phyloP scores from a whole-genome alignment of 2,329 filamentous ascomycete genomes.

The Nigrospora sphaerica region DNA sequence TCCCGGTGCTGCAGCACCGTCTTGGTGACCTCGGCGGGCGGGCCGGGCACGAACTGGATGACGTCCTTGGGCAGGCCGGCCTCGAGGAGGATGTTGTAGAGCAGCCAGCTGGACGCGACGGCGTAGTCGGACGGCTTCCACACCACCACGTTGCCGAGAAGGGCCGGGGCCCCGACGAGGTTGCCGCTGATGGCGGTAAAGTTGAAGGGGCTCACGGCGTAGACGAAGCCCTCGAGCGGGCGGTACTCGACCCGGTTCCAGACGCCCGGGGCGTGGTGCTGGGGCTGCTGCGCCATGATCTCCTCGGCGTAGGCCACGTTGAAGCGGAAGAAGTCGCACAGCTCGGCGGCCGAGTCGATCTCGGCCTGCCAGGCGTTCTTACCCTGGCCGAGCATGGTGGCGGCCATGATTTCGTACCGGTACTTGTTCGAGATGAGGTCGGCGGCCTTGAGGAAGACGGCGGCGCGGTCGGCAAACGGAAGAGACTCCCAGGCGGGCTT shows the following conservation, averaged over 20 bases:
- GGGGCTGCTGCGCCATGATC: conserved; percentile 79
- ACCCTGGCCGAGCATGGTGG: conserved; percentile 92
- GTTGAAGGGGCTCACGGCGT: conserved; percentile 92
- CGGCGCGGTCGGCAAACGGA: conserved; percentile 84
- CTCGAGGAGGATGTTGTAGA: conserved; percentile 86
- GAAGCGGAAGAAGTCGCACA: conserved; percentile 89
- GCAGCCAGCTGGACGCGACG: conserved; percentile 83
- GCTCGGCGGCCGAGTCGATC: conserved; percentile 89
- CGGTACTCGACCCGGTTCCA: conserved; percentile 92
- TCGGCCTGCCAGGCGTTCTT: conserved; percentile 99
- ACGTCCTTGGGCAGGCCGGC: conserved; percentile 84
- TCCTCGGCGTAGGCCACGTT: conserved; percentile 92
- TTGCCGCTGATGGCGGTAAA: conserved; percentile 94
- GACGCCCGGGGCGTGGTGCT: conserved; percentile 72
- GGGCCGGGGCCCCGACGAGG: conserved; percentile 71
- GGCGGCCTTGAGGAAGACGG: conserved; percentile 92
- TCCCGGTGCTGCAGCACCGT: conserved; percentile 68
- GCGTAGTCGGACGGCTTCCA: conserved; percentile 95
- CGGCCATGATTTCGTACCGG: conserved; percentile 91
- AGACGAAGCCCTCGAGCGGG: conserved; percentile 89
- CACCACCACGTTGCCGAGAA: conserved; percentile 90
- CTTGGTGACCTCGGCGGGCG: conserved; percentile 77
- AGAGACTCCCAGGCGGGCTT: conserved; percentile 80
- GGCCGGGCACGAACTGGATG: conserved; percentile 88
- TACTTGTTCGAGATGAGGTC: conserved; percentile 89